Evolutionary conservation across 2,329 filamentous ascomycete species (phyloP).

Genomic region (Hypoxylon sp.): DNA sequence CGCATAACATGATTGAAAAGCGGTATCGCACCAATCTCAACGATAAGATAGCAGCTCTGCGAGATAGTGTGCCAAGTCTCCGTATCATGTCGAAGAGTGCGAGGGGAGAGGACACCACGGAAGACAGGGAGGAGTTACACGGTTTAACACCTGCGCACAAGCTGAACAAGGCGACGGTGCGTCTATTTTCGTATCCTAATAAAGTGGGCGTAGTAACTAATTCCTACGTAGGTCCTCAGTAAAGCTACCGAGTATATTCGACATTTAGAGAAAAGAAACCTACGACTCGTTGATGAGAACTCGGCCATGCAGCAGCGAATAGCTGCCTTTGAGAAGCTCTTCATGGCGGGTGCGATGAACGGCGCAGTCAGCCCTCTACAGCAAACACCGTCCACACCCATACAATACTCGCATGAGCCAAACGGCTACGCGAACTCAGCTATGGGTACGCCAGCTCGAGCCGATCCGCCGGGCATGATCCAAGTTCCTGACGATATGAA

Average conservation of each 20-base stretch:
- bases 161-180: conserved; percentile 94
- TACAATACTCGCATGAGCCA: conserved; percentile 65
- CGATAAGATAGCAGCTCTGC: conserved; percentile 93
- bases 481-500: conserved; percentile 77
- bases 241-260: conserved; percentile 98
- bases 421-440: conserved; percentile 62
- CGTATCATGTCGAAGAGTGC: conserved; percentile 85
- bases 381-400: conserved; percentile 66
- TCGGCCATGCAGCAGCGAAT: conserved; percentile 82
- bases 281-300: conserved; percentile 86
- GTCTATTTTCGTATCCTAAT: conserved; percentile 30
- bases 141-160: conserved; percentile 91
- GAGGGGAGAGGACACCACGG: conserved; percentile 76
- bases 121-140: conserved; percentile 84
- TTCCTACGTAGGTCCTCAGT: conserved; percentile 74
- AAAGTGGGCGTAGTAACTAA: conserved; percentile 39
- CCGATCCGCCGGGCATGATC: conserved; percentile 71
- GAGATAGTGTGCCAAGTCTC: conserved; percentile 92
- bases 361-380: conserved; percentile 70
- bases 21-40: conserved; percentile 96
- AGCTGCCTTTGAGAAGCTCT: conserved; percentile 82
- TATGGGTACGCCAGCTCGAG: conserved; percentile 59
- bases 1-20: conserved; percentile 99
- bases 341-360: conserved; percentile 81
- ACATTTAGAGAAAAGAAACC: conserved; percentile 92